Evolutionary conservation across 495 filamentous ascomycete genomes (phyloP), one percentile per base, ranked within the genome.

Genomic region (Tetracladium setigerum): DNA sequence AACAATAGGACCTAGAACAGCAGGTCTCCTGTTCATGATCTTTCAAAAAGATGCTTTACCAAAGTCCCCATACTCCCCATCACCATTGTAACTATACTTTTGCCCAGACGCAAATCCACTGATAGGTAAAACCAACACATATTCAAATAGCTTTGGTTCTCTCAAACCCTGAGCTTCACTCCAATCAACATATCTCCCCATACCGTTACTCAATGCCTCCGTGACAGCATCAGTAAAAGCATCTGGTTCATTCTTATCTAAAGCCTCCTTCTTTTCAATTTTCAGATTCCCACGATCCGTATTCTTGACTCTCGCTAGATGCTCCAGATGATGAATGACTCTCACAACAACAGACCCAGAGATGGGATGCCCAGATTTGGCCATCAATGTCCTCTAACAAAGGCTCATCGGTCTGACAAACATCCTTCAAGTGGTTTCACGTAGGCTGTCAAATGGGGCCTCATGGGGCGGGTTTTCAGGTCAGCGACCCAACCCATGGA

Each of bases 331-430:
- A n/a, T n/a, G n/a, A n/a, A n/a, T n/a, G n/a, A 63, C 50, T 16
- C 42, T 43, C 1, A 54, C 52, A 7, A 63, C 54, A n/a, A 59
- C 46, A 7, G 32, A 41, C 31, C 22, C 33, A 0, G 63, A 34
- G 10, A 53, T 41, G 6, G 53, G 54, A 55, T 63, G 61, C 9
- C 53, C 41, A 0, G 68, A 67, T 50, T 62, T 63, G 1, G 62
- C 50, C 57, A 68, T 60, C 34, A 72, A 44, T 0, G 67, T 68
- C 62, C 66, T 72, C 33, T 63, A 68, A 2, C 61, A 53, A 19
- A 73, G n/a, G n/a, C n/a, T n/a, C n/a, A n/a, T n/a, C n/a, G n/a
- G n/a, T n/a, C n/a, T n/a, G n/a, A n/a, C n/a, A n/a, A n/a, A n/a
- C n/a, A n/a, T n/a, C n/a, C n/a, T n/a, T n/a, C n/a, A n/a, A n/a